Percentiles rank a stretch among this genome's conserved stretches.
Evolutionary conservation across 352 stramenopile genomes (phyloP).

Genomic region (Phytophthora cryptogea): DNA sequence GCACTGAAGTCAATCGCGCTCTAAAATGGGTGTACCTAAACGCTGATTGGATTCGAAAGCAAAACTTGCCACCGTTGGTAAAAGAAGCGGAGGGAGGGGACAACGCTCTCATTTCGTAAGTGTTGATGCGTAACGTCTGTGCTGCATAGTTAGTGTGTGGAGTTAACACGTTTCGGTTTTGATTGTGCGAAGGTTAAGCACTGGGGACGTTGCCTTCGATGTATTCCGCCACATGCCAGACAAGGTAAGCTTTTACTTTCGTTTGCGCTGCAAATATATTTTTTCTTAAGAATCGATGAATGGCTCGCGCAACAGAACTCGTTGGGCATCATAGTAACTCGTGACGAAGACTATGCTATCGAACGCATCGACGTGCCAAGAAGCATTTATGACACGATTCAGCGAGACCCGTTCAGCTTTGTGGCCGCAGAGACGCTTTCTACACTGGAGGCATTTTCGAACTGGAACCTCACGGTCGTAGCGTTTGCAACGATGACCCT

Average conservation of each 20-base stretch:
- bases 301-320: conserved; percentile 29
- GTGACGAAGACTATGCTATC: conserved; percentile 58
- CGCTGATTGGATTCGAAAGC: conserved; percentile 81
- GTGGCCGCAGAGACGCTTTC: conserved; percentile 85
- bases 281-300: neutral
- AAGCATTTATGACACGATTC: conserved; percentile 79
- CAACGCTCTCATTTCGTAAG: conserved; percentile 47
- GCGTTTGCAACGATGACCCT: conserved; percentile 83
- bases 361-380: conserved; percentile 64
- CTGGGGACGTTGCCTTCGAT: conserved; percentile 71
- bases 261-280: too few species aligned
- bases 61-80: conserved; percentile 55
- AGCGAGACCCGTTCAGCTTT: conserved; percentile 88
- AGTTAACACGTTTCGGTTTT: conserved; percentile 2
- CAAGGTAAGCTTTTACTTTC: conserved; percentile 48
- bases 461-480: conserved; percentile 75
- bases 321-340: conserved; percentile 64
- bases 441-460: conserved; percentile 82
- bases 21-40: conserved; percentile 91
- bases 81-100: conserved; percentile 26
- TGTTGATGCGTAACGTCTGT: neutral
- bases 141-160: neutral
- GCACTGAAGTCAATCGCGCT: conserved; percentile 67
- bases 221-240: conserved; percentile 89
- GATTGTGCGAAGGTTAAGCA: conserved; percentile 44